Percentiles rank a stretch among this genome's conserved stretches.
These are phyloP conservation scores for Trichophyton verrucosum DNA, from an alignment of 2,329 filamentous ascomycete species.

Conservation along the genomic window DNA sequence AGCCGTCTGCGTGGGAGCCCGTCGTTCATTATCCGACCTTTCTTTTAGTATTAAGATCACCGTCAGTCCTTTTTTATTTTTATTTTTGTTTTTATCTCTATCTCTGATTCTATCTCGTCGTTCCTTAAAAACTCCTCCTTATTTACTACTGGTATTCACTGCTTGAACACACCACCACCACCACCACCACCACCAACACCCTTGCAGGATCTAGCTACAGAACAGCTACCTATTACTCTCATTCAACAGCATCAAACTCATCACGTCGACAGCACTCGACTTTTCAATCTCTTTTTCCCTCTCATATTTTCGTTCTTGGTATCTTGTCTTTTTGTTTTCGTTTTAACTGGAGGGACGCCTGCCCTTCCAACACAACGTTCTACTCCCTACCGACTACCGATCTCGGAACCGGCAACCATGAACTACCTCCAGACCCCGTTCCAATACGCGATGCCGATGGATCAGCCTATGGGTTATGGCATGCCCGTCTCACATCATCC, in stretches of 20 bases:
- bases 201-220: conserved; percentile 2
- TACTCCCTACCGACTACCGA: not conserved
- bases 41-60: conserved; percentile 4
- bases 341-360: not conserved
- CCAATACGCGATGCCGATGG: conserved; percentile 26
- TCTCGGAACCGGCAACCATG: conserved; percentile 18
- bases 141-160: not conserved
- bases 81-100: conserved; percentile 11
- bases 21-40: conserved; percentile 4
- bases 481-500: conserved; percentile 2
- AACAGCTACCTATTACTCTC: not conserved
- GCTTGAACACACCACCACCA: not conserved
- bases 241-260: not conserved
- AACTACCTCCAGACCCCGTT: conserved; percentile 30
- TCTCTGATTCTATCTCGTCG: conserved; percentile 3
- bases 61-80: conserved; percentile 11
- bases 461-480: conserved; percentile 26
- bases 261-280: not conserved
- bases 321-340: not conserved
- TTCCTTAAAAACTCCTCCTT: conserved; percentile 9
- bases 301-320: not conserved
- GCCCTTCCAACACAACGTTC: not conserved
- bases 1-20: conserved; percentile 2
- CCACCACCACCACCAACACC: not conserved
- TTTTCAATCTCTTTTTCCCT: not conserved